Evolutionary conservation across 2,329 filamentous ascomycete genomes (phyloP).

Genomic region (Fusarium illudens): DNA sequence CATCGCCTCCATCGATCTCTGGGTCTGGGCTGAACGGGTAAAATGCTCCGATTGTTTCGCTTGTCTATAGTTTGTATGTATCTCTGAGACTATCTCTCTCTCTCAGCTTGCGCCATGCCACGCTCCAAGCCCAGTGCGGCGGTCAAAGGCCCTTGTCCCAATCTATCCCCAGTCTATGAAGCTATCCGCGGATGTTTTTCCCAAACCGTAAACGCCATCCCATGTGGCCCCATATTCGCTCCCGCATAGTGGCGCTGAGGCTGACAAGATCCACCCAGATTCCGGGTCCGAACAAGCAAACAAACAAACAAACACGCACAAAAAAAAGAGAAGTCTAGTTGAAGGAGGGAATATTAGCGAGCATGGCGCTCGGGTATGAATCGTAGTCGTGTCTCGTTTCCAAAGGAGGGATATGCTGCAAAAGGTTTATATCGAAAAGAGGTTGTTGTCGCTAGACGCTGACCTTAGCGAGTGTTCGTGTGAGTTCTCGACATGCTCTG

Average conservation of each 20-base stretch:
- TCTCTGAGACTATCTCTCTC: background rate
- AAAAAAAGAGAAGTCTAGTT: background rate
- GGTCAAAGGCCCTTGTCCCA: background rate
- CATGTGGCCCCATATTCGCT: background rate
- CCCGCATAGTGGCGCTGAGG: background rate
- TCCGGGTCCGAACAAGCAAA: background rate
- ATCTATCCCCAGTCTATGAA: constrained; percentile 1
- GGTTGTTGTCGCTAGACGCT: background rate
- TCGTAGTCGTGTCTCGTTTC: background rate
- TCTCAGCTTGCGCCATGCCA: background rate
- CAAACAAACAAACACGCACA: background rate
- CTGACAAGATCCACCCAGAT: background rate
- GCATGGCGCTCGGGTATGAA: background rate
- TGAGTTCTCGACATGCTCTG: constrained; percentile 31
- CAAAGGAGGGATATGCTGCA: background rate
- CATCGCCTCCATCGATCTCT: background rate
- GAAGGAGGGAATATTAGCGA: background rate
- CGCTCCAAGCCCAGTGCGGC: background rate
- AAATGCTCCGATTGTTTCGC: background rate
- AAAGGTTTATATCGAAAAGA: background rate
- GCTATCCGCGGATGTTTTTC: background rate
- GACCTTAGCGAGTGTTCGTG: background rate
- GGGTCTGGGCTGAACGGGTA: background rate
- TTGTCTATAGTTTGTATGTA: background rate
- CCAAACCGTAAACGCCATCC: constrained; percentile 7